These are phyloP conservation scores for Candida sakaeoensis DNA, from an alignment of 805 yeast genomes.

Conservation along the genomic window DNA sequence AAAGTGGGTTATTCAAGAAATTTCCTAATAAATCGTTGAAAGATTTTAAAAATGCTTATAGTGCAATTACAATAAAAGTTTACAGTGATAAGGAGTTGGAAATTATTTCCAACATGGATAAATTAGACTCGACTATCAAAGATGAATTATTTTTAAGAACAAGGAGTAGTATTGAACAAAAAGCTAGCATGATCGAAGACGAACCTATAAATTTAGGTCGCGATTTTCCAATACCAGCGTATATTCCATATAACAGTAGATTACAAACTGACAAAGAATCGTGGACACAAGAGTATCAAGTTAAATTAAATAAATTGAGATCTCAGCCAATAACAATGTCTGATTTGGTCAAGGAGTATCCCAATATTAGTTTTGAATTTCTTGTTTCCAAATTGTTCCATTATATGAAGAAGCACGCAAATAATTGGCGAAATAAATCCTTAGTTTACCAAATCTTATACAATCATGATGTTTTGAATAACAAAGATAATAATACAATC, in stretches of 20 bases:
- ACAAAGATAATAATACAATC: not conserved
- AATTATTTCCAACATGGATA: not conserved
- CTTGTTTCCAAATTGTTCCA: not conserved
- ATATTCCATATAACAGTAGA: not conserved
- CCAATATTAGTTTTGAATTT: slow-evolving; percentile 1
- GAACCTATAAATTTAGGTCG: slow-evolving; percentile 1
- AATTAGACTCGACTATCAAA: not conserved
- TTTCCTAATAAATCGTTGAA: not conserved
- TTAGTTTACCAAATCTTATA: not conserved
- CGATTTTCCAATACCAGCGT: slow-evolving; percentile 1
- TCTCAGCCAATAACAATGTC: not conserved
- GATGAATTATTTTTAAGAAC: slow-evolving; percentile 1
- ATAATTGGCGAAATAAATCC: slow-evolving; percentile 2
- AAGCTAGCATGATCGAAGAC: not conserved
- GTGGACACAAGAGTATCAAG: slow-evolving; percentile 1
- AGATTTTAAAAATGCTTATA: slow-evolving; percentile 2
- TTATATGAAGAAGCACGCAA: not conserved
- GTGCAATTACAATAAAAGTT: not conserved
- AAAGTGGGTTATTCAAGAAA: not conserved
- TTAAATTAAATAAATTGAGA: not conserved
- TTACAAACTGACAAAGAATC: not conserved
- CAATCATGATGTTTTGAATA: not conserved
- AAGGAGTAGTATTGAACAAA: not conserved
- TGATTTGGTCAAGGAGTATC: not conserved
- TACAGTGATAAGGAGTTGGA: slow-evolving; percentile 1